Conservation (phyloP, 2,329 filamentous ascomycete genomes). For the Geosmithia morbida region DNA sequence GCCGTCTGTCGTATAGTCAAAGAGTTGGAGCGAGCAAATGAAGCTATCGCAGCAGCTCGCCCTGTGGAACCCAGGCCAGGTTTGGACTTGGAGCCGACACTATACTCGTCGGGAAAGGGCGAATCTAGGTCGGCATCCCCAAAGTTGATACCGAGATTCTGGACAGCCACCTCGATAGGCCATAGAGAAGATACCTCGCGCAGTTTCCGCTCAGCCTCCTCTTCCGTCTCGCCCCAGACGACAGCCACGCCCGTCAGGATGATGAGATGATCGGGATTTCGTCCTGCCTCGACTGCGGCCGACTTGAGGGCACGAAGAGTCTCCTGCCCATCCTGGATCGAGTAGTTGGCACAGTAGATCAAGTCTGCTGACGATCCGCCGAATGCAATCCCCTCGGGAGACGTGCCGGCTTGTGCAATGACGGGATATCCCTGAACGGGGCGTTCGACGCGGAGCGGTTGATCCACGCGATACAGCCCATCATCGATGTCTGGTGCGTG, state of each 20-base stretch:
- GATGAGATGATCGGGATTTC: slow-evolving; percentile 29
- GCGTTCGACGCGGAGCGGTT: slow-evolving; percentile 35
- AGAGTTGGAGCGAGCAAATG: slow-evolving; percentile 21
- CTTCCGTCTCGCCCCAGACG: slow-evolving; percentile 30
- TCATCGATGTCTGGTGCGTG: slow-evolving; percentile 21
- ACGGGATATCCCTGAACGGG: slow-evolving; percentile 40
- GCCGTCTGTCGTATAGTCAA: slow-evolving; percentile 37
- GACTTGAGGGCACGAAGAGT: slow-evolving; percentile 37
- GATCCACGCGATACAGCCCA: slow-evolving; percentile 17
- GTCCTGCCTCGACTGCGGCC: slow-evolving; percentile 26
- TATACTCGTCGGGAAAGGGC: slow-evolving; percentile 25
- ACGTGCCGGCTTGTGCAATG: slow-evolving; percentile 39
- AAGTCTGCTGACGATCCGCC: slow-evolving; percentile 37
- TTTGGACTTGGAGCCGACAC: neutral
- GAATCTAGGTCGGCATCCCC: slow-evolving; percentile 32
- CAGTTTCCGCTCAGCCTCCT: slow-evolving; percentile 32
- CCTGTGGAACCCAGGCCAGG: neutral
- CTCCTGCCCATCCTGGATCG: slow-evolving; percentile 27
- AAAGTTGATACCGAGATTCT: slow-evolving; percentile 31
- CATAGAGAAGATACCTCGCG: slow-evolving; percentile 34
- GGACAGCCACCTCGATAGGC: slow-evolving; percentile 38
- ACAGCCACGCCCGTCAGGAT: slow-evolving; percentile 36
- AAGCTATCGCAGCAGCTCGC: neutral
- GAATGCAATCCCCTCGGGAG: slow-evolving; percentile 33
- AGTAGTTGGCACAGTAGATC: slow-evolving; percentile 33